phyloP scores from a whole-genome alignment of 352 stramenopile species.

The Phytopythium mirpurense region DNA sequence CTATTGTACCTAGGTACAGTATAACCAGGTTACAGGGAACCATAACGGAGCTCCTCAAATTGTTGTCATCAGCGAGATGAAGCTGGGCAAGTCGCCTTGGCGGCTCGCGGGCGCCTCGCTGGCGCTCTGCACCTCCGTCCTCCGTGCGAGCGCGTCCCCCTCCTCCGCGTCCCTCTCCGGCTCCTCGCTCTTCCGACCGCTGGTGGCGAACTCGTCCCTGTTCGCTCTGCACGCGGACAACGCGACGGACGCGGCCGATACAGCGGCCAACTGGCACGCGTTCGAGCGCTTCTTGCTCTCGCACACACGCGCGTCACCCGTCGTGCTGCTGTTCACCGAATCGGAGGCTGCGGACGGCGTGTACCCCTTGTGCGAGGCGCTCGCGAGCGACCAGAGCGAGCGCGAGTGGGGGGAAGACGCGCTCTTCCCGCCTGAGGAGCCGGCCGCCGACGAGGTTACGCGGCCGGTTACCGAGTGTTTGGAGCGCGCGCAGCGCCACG shows the following conservation, averaged over 20 bases:
- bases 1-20: too few relatives aligned
- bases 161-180: neutral
- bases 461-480: slow-evolving; percentile 6
- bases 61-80: too few relatives aligned
- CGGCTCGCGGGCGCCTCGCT: neutral
- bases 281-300: slow-evolving; percentile 33
- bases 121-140: neutral
- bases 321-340: slow-evolving; percentile 22
- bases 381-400: slow-evolving; percentile 6
- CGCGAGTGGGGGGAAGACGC: slow-evolving; percentile 6
- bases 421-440: neutral
- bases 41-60: too few relatives aligned
- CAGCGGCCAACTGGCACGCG: slow-evolving; percentile 16
- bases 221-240: slow-evolving; percentile 3
- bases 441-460: neutral
- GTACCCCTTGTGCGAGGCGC: neutral
- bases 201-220: slow-evolving; percentile 7
- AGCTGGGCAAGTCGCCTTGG: too few relatives aligned
- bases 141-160: neutral
- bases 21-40: too few relatives aligned
- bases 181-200: neutral
- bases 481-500: slow-evolving; percentile 6
- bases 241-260: neutral
- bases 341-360: neutral
- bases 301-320: slow-evolving; percentile 9